Base-by-base conservation (phyloP, 306 rosid genomes). In the Rosa rugosa region DNA sequence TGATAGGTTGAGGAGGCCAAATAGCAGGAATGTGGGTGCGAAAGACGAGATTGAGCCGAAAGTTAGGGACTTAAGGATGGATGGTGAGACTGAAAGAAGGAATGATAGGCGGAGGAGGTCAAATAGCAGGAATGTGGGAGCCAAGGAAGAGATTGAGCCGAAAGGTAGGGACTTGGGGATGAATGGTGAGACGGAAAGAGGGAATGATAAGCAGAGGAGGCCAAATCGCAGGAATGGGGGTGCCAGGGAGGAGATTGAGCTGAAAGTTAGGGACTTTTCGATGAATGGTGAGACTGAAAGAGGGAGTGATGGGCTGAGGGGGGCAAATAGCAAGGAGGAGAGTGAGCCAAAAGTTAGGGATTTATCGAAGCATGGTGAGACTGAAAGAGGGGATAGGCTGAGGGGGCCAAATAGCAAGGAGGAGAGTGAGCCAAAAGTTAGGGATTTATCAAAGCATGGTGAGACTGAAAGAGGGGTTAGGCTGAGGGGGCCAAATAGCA, bases 331-430 rank as follows among this genome's bases (percentile, higher is more conserved):
- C 3, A 44, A 51, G 17, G 76, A n/a, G 71, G 78, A 82, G 38
- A 59, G 59, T 75, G 87, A 83, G 47, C n/a, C 51, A 74, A 73
- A 76, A 64, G 22, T 75, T 71, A 45, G 75, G 84, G 86, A 5
- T 71, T 75, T 75, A 7, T 13, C 69, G 0, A 34, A 67, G 50
- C 70, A 77, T 20, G 14, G 69, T 25, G 69, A 63, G n/a, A 63
- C 20, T 23, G 17, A 60, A 13, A 14, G 11, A 5, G 44, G 18
- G n/a, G 44, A 64, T 64, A 64, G 23, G 23, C 5, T 64, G n/a
- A 36, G 11, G 69, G 12, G 44, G 69, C 5, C 22, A 0, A 34
- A 65, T 34, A 16, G 45, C n/a, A 64, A n/a, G 45, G 34, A 1
- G 34, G 34, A 31, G 34, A 31, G 34, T 31, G 34, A 31, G 34